These are phyloP conservation scores for Mortierella polycephala DNA, from an alignment of 371 early-diverging fungal species.

Conservation along the genomic window DNA sequence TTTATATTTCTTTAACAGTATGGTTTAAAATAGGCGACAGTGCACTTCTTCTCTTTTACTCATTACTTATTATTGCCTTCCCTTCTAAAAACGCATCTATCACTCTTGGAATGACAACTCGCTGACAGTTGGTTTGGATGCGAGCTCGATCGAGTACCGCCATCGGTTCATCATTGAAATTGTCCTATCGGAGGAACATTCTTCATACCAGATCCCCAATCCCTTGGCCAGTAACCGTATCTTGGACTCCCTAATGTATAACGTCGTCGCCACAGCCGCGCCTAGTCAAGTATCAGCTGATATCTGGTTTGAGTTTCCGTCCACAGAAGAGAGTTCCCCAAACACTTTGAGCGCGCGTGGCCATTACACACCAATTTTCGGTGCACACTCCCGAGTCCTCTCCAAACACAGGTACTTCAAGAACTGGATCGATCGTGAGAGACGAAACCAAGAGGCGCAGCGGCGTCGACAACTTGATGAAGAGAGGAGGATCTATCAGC, in stretches of 20 bases:
- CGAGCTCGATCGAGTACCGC: background rate
- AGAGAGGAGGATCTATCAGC: conserved; percentile 20
- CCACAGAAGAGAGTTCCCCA: background rate
- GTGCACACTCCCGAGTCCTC: conserved; percentile 24
- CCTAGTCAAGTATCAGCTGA: conserved; percentile 20
- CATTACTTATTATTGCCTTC: background rate
- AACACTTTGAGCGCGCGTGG: background rate
- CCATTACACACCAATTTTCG: background rate
- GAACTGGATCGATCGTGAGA: conserved; percentile 28
- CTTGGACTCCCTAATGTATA: conserved; percentile 27
- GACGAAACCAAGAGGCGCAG: conserved; percentile 1
- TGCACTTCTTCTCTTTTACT: background rate
- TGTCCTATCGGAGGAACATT: conserved; percentile 23
- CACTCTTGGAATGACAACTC: too few relatives aligned
- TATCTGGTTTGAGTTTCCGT: conserved; percentile 37
- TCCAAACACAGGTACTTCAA: conserved; percentile 4
- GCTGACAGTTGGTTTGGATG: conserved; percentile 29
- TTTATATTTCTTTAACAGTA: background rate
- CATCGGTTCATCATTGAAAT: conserved; percentile 16
- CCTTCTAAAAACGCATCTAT: background rate
- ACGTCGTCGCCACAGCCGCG: conserved; percentile 1
- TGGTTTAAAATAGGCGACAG: too few relatives aligned
- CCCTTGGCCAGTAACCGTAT: conserved; percentile 14
- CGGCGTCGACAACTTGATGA: conserved; percentile 20
- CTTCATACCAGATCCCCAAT: conserved; percentile 8